Evolutionary conservation across 208 protist species (phyloP), one percentile per base, ranked within the genome.

Genomic region (Trypanosoma theileri): DNA sequence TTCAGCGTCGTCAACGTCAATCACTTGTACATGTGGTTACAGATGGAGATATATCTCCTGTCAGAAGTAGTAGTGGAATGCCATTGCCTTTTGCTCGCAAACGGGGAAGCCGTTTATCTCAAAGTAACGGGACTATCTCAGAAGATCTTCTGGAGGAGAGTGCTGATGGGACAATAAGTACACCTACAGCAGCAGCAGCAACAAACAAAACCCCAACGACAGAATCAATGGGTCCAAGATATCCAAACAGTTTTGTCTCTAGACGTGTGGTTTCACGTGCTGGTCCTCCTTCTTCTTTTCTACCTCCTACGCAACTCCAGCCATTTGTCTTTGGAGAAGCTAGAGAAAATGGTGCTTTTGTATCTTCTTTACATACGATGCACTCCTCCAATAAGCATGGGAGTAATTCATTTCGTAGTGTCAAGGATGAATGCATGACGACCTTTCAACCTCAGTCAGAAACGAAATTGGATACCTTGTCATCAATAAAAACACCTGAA

Each of bases 341-440:
- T 21, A 26, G 17, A 58, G 19, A 8, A 21, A 42, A 28, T 7
- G 14, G 50, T 58, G 35, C 8, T 28, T 13, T 40, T 17, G 3
- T 58, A 26, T 50, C 28, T 35, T 16, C 16, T 19, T 2, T 16
- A 42, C 26, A 9, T 8, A 17, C 26, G 3, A n/a, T 50, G 12
- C 14, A 24, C 31, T 50, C 61, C 0, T 31, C 46, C 13, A 52
- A 58, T 17, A 21, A 28, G 8, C 26, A 13, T 11, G 2, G 10
- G 3, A 58, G 22, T 35, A 66, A n/a, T 40, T 66, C 51, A 16
- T 56, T 22, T 41, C 55, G 26, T 11, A 66, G 61, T 21, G 40
- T 66, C 16, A 58, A 26, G 26, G 61, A 66, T 31, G 61, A 66
- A 41, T 66, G 61, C 50, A 31, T 58, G 48, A 24, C 6, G 28